Evolutionary conservation across 2,329 filamentous ascomycete species (phyloP).

Genomic region (Penicillium sp.): DNA sequence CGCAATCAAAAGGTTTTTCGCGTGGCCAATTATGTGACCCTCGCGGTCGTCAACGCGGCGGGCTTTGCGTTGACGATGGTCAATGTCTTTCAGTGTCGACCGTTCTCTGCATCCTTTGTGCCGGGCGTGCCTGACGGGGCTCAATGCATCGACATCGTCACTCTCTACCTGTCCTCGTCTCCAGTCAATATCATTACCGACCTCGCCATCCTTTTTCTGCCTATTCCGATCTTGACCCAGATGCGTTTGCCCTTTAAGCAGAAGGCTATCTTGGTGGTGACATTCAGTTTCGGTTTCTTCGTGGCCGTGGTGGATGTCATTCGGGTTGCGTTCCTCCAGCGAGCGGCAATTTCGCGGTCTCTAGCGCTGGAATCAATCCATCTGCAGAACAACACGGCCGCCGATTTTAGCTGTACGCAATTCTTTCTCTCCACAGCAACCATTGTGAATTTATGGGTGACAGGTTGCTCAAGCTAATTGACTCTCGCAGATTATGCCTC

Average conservation of each 20-base stretch:
- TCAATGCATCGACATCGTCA: conserved; percentile 56
- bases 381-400: conserved; percentile 36
- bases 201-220: conserved; percentile 76
- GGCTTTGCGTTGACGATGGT: conserved; percentile 75
- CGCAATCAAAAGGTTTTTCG: conserved; percentile 72
- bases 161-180: conserved; percentile 65
- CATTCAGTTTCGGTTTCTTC: conserved; percentile 81
- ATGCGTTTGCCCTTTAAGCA: conserved; percentile 81
- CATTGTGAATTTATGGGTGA: background rate
- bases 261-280: conserved; percentile 79
- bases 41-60: conserved; percentile 71
- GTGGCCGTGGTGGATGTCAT: conserved; percentile 83
- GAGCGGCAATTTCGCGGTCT: conserved; percentile 49
- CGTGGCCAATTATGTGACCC: conserved; percentile 72
- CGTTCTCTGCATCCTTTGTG: conserved; percentile 63
- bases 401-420: conserved; percentile 49
- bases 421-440: background rate
- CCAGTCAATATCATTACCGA: conserved; percentile 92
- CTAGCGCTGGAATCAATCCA: conserved; percentile 23
- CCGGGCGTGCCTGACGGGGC: conserved; percentile 42
- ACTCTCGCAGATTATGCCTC: conserved; percentile 64
- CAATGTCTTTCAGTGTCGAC: conserved; percentile 80
- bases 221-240: conserved; percentile 78
- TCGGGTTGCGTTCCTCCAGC: conserved; percentile 82
- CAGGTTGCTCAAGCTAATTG: background rate